Base-by-base conservation (phyloP, 2,329 filamentous ascomycete species). In the Neonectria sp. region DNA sequence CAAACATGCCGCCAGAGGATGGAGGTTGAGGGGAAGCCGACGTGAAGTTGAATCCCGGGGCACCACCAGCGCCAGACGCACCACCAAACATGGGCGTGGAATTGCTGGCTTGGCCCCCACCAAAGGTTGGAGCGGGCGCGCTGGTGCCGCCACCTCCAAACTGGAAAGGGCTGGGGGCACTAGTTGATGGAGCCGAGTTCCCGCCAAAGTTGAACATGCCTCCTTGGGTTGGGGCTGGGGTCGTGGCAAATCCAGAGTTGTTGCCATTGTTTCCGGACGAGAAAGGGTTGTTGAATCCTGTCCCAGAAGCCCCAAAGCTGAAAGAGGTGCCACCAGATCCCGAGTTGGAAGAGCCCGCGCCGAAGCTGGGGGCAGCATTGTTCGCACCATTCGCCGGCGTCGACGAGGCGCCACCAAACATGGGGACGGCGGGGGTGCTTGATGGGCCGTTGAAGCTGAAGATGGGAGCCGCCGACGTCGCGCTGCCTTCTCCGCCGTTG, bases 211-310 rank as follows among this genome's bases (percentile, higher is more conserved):
- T 80, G 69, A 85, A 85, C 65, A 79, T 70, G 62, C 74, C 74
- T 51, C 78, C 76, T 21, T 62, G 11, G 33, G 49, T 5, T 17
- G 70, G 9, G 35, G 78, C 43, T 6, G 79, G 64, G 15, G 57
- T 24, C 24, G 71, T 63, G 21, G 60, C 61, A 49, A 77, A 68
- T 24, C 72, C 66, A 37, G 74, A 55, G 29, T 73, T 74, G 59
- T 71, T 69, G 29, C 76, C 74, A 29, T 65, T 69, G 60, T 63
- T 73, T 55, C 74, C 77, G 43, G 78, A 75, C 17, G 79, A 68
- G 63, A 84, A 84, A 1, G 83, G 83, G 66, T 85, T 85, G 71
- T 76, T 81, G 72, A 83, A 81, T 3, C 75, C 72, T 7, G 73
- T 70, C 15, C 74, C 71, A 5, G 78, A 65, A 24, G 74, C 59